phyloP scores from a whole-genome alignment of 768 basidiomycete species.

The Trametes gibbosa region DNA sequence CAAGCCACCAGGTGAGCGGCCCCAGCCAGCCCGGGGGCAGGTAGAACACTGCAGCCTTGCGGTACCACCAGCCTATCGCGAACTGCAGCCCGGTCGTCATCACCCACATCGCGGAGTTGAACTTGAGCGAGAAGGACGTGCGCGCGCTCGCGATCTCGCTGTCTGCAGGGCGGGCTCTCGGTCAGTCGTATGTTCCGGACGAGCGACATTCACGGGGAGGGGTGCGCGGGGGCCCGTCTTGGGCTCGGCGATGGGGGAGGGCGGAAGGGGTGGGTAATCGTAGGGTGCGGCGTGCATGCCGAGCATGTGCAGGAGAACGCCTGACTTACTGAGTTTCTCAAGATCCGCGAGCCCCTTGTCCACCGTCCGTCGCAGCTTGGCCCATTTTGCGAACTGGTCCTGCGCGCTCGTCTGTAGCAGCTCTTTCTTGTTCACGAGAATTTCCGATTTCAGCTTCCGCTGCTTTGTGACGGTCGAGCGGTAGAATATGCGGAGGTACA shows the following conservation, averaged over 20 bases:
- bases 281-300: background rate
- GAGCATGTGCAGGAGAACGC: background rate
- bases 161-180: constrained; percentile 45
- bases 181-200: background rate
- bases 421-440: constrained; percentile 79
- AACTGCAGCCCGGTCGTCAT: constrained; percentile 88
- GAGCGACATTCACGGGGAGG: background rate
- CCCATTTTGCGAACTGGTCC: constrained; percentile 99
- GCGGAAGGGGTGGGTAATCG: background rate
- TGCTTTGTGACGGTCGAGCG: constrained; percentile 55
- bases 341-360: constrained; percentile 91
- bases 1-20: constrained; percentile 82
- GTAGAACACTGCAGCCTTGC: constrained; percentile 89
- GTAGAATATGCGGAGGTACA: constrained; percentile 69
- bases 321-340: constrained; percentile 77
- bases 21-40: constrained; percentile 90
- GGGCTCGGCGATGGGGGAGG: background rate
- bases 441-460: constrained; percentile 71
- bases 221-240: constrained; percentile 1
- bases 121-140: constrained; percentile 72
- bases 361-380: constrained; percentile 82
- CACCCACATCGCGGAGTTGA: constrained; percentile 74
- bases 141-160: constrained; percentile 72
- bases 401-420: constrained; percentile 89
- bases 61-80: constrained; percentile 86